A percentile compares a stretch with the other conserved stretches of the same genome.
Conservation (phyloP, 2,329 filamentous ascomycete species). For the Apiospora kogelbergensis region DNA sequence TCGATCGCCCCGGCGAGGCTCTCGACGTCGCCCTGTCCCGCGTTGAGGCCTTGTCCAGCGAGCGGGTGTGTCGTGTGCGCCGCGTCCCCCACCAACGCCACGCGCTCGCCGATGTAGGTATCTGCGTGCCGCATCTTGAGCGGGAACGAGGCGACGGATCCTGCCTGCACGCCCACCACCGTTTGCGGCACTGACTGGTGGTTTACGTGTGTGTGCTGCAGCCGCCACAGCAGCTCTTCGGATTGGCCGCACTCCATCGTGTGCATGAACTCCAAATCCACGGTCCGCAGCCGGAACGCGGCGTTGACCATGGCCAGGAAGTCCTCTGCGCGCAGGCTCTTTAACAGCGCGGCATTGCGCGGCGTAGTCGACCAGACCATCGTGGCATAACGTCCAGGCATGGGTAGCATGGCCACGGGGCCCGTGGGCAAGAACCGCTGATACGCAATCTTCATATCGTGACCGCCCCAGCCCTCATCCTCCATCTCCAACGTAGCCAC, state of each 20-base stretch:
- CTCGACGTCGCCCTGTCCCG: slow-evolving; percentile 86
- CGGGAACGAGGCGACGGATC: slow-evolving; percentile 85
- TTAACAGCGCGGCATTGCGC: slow-evolving; percentile 74
- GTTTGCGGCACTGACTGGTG: slow-evolving; percentile 61
- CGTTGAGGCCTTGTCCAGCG: slow-evolving; percentile 91
- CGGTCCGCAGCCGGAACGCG: slow-evolving; percentile 77
- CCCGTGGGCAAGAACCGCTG: slow-evolving; percentile 94
- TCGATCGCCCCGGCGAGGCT: slow-evolving; percentile 74
- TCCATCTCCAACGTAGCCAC: slow-evolving; percentile 84
- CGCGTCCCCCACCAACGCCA: slow-evolving; percentile 90
- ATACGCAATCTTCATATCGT: slow-evolving; percentile 73
- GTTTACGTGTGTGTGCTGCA: slow-evolving; percentile 64
- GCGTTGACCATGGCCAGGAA: slow-evolving; percentile 91
- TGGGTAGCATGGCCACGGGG: slow-evolving; percentile 84
- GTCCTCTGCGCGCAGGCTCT: slow-evolving; percentile 68
- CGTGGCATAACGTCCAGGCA: slow-evolving; percentile 80
- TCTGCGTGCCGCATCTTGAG: slow-evolving; percentile 91
- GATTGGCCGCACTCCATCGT: slow-evolving; percentile 56
- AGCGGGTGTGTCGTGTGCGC: slow-evolving; percentile 95
- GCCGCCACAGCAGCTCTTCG: slow-evolving; percentile 83
- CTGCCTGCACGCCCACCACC: slow-evolving; percentile 71
- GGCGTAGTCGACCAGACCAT: slow-evolving; percentile 95
- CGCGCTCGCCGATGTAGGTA: slow-evolving; percentile 85
- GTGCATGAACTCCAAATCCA: slow-evolving; percentile 84
- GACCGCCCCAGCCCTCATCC: slow-evolving; percentile 54